Conservation (phyloP, 805 yeast genomes). For the Debaryomyces maramus region DNA sequence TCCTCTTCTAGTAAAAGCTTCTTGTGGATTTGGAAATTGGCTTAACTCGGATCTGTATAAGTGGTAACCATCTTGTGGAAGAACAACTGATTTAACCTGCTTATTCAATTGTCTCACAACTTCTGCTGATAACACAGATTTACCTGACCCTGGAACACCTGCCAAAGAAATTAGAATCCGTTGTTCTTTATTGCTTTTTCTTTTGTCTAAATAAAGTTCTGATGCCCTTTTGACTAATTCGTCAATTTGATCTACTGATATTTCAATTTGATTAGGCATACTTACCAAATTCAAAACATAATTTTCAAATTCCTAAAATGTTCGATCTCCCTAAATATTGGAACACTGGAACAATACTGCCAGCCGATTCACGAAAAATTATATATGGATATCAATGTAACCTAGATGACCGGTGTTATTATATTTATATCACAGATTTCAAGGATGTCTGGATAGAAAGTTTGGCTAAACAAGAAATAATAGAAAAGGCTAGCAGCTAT, state of each 20-base stretch:
- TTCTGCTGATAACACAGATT: constrained; percentile 60
- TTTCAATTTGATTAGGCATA: constrained; percentile 2
- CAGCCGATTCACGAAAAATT: constrained; percentile 4
- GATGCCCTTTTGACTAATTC: constrained; percentile 11
- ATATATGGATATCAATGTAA: constrained; percentile 16
- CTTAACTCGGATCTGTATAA: constrained; percentile 31
- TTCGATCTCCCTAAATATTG: constrained; percentile 15
- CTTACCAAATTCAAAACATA: background rate
- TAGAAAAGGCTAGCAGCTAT: constrained; percentile 16
- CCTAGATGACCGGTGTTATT: constrained; percentile 13
- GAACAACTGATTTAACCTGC: constrained; percentile 17
- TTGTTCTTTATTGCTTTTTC: background rate
- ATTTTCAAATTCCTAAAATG: constrained; percentile 4
- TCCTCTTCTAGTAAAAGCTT: constrained; percentile 69
- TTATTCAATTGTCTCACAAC: constrained; percentile 34
- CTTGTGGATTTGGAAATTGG: constrained; percentile 50
- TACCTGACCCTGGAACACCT: constrained; percentile 88
- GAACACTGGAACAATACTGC: constrained; percentile 6
- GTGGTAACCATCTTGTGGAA: constrained; percentile 46
- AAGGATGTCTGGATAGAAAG: constrained; percentile 27
- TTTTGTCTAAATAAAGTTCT: constrained; percentile 6
- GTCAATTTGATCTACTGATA: constrained; percentile 7
- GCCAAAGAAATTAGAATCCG: constrained; percentile 60
- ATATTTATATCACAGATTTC: constrained; percentile 28
- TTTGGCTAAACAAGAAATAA: constrained; percentile 14